Base-by-base conservation (phyloP, 192 early-diverging fungal genomes). In the Umbelopsis ramanniana region DNA sequence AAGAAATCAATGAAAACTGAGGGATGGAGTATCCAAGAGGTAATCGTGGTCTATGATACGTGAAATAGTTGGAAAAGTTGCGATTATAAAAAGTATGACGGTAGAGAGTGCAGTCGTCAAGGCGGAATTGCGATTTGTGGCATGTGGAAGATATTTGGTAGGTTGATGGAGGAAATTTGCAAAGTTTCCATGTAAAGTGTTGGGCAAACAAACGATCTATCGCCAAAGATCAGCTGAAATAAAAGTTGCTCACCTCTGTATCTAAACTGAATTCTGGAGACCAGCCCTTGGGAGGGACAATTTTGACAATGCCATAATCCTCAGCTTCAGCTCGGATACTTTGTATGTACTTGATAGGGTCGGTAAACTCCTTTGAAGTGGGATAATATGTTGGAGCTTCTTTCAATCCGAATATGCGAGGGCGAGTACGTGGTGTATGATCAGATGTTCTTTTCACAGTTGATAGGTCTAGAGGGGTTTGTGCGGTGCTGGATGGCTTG, bases 401-500 rank as follows among this genome's bases (percentile, higher is more conserved):
- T 14, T 80, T 79, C 9, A 97, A 74, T 33, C 90, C 93, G 86
- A 95, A 95, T 50, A 88, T 82, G 76, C 86, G 83, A 37, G 78
- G 72, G 17, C 74, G 76, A 17, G 77, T 81, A 12, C 73, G 76
- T 50, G 88, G 88, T 70, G 82, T 87, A 26, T 78, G 91, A 6
- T 86, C 85, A 5, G 84, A 87, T 66, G 88, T 91, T 48, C 88
- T 92, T 72, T 95, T 93, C 74, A 90, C 88, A 45, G 94, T 96
- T 73, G 95, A 94, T 82, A 95, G 91, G 63, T 97, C 94, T 93
- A 92, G 95, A 47, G 97, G 95, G 94, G 92, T 98, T 55, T 87
- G 90, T 48, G 92, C 97, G 83, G 92, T 90, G 63, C 86, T 94
- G n/a, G 92, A 96, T 77, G 96, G 95, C 24, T 98, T 63, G 57